Conservation (phyloP, 305 asterid species). For the Fraxinus sp. region DNA sequence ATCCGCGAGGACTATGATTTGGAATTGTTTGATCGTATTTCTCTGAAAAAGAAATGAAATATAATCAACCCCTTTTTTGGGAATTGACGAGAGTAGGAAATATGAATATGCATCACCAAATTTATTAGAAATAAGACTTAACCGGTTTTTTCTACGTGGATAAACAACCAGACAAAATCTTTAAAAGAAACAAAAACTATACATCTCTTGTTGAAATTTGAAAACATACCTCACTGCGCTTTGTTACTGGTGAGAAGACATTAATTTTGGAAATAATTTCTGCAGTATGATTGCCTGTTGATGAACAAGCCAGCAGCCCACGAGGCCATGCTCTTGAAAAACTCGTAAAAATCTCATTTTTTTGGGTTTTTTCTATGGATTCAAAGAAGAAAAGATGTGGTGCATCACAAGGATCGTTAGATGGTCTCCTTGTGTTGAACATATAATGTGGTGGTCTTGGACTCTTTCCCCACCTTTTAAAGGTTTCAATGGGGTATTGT, state of each 20-base stretch:
- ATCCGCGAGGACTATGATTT: too few species aligned
- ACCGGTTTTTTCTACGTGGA: too few species aligned
- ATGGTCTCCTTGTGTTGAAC: constrained; percentile 42
- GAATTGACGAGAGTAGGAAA: too few species aligned
- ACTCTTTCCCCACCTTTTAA: constrained; percentile 20
- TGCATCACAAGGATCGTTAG: constrained; percentile 39
- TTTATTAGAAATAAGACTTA: too few species aligned
- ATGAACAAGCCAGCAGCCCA: constrained; percentile 36
- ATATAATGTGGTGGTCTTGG: constrained; percentile 26
- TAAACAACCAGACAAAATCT: too few species aligned
- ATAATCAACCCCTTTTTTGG: too few species aligned
- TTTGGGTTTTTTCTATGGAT: neutral
- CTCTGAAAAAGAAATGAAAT: too few species aligned
- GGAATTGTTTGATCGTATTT: too few species aligned
- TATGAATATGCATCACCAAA: too few species aligned
- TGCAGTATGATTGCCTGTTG: constrained; percentile 40
- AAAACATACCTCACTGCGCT: constrained; percentile 33
- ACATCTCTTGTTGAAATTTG: neutral
- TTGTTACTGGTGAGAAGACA: constrained; percentile 37
- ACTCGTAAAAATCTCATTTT: constrained; percentile 25
- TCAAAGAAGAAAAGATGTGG: constrained; percentile 47
- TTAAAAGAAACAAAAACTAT: neutral
- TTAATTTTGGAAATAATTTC: constrained; percentile 27
- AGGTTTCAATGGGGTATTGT: constrained; percentile 45
- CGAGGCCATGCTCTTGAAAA: constrained; percentile 35